Conservation (phyloP, 2,329 filamentous ascomycete species). For the Pseudogymnoascus sp. region DNA sequence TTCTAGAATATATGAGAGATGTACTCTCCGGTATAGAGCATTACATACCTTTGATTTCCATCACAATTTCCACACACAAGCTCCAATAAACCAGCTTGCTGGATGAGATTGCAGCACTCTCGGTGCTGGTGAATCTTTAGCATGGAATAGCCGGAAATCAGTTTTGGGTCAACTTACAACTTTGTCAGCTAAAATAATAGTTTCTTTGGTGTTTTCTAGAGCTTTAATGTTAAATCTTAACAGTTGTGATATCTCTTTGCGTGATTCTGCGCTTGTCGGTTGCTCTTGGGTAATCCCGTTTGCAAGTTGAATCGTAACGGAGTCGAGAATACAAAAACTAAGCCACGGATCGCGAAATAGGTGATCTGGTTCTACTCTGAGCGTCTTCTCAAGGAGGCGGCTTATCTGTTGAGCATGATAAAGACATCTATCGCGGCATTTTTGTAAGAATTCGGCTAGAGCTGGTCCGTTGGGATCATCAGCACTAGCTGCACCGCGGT, state of each 20-base stretch:
- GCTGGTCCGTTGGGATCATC: conserved; percentile 12
- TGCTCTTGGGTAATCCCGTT: neutral
- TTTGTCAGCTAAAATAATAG: conserved; percentile 1
- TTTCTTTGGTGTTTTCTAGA: neutral
- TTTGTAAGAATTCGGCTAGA: conserved; percentile 2
- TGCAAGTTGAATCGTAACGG: neutral
- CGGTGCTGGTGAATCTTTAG: neutral
- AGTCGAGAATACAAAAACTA: conserved; percentile 7
- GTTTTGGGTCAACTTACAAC: neutral
- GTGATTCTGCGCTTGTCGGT: neutral
- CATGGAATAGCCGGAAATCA: neutral
- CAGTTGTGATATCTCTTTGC: neutral
- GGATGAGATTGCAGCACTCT: neutral
- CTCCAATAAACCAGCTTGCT: neutral
- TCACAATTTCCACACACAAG: neutral
- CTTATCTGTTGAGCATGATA: conserved; percentile 4
- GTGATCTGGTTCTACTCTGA: conserved; percentile 4
- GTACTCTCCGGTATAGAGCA: neutral
- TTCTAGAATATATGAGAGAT: neutral
- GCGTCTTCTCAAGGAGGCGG: conserved; percentile 1
- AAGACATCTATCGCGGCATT: neutral
- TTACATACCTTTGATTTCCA: neutral
- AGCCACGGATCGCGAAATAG: conserved; percentile 8
- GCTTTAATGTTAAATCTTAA: conserved; percentile 4
- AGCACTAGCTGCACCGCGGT: conserved; percentile 15